These are phyloP conservation scores for Chrysoporthe puriensis DNA, from an alignment of 2,329 filamentous ascomycete species.

Conservation along the genomic window DNA sequence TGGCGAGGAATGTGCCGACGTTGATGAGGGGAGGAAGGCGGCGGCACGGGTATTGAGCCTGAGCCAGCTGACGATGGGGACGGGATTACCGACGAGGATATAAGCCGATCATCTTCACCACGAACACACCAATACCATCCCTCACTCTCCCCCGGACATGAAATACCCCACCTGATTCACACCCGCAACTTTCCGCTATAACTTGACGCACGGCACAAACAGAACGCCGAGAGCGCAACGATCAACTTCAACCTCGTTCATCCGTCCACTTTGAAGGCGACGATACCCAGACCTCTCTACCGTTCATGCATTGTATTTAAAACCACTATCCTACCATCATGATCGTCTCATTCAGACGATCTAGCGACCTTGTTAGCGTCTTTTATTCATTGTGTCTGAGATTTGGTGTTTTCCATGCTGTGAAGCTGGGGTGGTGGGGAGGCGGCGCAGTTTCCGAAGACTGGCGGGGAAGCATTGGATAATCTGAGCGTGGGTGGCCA, in stretches of 20 bases:
- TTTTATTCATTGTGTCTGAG: neutral
- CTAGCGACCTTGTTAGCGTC: slow-evolving; percentile 5
- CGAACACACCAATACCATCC: neutral
- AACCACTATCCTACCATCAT: neutral
- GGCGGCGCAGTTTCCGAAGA: neutral
- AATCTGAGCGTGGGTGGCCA: slow-evolving; percentile 2
- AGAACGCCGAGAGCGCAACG: neutral
- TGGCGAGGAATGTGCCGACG: slow-evolving; percentile 32
- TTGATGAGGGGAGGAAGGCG: slow-evolving; percentile 46
- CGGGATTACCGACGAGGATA: slow-evolving; percentile 36
- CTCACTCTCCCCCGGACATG: neutral
- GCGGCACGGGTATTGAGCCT: slow-evolving; percentile 66
- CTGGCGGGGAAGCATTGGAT: neutral
- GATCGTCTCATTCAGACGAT: neutral
- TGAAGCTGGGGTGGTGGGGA: neutral
- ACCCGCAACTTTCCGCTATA: neutral
- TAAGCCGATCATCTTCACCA: slow-evolving; percentile 21
- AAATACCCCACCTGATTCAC: neutral
- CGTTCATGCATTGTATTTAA: slow-evolving; percentile 1
- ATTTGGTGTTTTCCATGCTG: neutral
- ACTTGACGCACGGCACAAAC: neutral
- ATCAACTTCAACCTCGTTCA: neutral
- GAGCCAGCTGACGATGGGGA: slow-evolving; percentile 57
- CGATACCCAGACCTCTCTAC: slow-evolving; percentile 13
- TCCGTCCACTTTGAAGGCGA: slow-evolving; percentile 5